A percentile compares a stretch with the other conserved stretches of the same genome.
These are phyloP conservation scores for Lepiota venenata DNA, from an alignment of 768 basidiomycete genomes.

Conservation along the genomic window DNA sequence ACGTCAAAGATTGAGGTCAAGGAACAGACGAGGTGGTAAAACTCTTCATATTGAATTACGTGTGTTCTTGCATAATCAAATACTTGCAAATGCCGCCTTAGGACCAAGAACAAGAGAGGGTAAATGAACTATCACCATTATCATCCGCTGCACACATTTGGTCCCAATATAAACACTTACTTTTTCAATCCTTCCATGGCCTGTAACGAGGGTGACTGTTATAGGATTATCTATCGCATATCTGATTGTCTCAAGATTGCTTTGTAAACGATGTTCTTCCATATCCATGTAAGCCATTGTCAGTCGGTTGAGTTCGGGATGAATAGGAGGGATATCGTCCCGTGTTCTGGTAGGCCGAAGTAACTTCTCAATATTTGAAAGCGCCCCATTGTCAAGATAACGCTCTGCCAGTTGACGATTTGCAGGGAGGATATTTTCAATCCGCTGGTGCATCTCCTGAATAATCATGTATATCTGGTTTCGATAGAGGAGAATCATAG, in stretches of 20 bases:
- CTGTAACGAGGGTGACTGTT: no score
- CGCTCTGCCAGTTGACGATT: conserved; percentile 14
- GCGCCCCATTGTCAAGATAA: conserved; percentile 5
- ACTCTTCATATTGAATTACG: no score
- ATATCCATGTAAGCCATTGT: conserved; percentile 5
- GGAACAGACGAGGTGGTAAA: no score
- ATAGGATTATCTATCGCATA: conserved; percentile 2
- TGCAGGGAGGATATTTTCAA: conserved; percentile 7
- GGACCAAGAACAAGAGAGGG: no score
- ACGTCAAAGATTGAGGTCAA: no score
- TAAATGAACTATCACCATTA: neutral
- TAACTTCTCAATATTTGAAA: conserved; percentile 13
- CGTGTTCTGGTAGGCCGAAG: conserved; percentile 14
- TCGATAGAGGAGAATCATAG: conserved; percentile 16
- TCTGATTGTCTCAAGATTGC: conserved; percentile 15
- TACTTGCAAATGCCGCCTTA: no score
- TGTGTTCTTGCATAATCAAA: no score
- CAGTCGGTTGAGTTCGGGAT: conserved; percentile 7
- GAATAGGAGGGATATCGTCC: neutral
- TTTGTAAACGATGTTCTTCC: conserved; percentile 13
- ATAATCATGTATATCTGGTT: conserved; percentile 15
- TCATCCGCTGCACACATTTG: no score
- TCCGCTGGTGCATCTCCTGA: conserved; percentile 12
- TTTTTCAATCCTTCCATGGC: no score
- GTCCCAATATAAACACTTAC: no score